A percentile compares a stretch with the other conserved stretches of the same genome.
Evolutionary conservation across 108 stramenopile genomes (phyloP).

Genomic region (Thalassiosira profunda): DNA sequence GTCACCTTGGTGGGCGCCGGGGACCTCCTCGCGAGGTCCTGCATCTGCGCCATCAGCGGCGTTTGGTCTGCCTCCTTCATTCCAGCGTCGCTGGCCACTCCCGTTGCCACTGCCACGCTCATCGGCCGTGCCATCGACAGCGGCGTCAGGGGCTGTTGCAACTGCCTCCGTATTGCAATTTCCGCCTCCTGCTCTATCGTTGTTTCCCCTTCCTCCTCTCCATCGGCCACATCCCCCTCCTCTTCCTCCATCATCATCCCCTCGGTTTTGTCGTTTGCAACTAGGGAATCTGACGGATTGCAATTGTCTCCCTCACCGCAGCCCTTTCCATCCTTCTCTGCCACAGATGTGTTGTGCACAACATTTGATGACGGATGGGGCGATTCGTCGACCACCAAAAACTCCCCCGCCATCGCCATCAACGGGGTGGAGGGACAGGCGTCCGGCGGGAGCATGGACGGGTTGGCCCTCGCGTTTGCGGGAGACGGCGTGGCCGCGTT

Average conservation of each 20-base stretch:
- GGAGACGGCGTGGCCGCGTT: not conserved
- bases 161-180: not conserved
- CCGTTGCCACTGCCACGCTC: no score
- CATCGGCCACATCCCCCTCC: not conserved
- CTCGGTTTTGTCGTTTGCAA: constrained; percentile 4
- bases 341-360: not conserved
- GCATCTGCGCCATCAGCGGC: constrained; percentile 10
- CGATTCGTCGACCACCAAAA: constrained; percentile 22
- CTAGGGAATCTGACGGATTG: not conserved
- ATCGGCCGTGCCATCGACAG: no score
- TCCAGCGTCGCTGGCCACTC: no score
- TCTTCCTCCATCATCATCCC: not conserved
- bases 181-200: not conserved
- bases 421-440: constrained; percentile 24
- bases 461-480: not conserved
- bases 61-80: no score
- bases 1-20: constrained; percentile 14
- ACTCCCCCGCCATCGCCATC: constrained; percentile 23
- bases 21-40: constrained; percentile 6
- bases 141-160: no score
- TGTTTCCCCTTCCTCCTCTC: not conserved
- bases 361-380: constrained; percentile 1
- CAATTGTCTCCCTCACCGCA: constrained; percentile 4
- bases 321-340: not conserved
- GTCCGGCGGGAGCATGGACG: not conserved